Conservation (phyloP, 208 protist genomes). For the Herpetomonas samuelpessoai region DNA sequence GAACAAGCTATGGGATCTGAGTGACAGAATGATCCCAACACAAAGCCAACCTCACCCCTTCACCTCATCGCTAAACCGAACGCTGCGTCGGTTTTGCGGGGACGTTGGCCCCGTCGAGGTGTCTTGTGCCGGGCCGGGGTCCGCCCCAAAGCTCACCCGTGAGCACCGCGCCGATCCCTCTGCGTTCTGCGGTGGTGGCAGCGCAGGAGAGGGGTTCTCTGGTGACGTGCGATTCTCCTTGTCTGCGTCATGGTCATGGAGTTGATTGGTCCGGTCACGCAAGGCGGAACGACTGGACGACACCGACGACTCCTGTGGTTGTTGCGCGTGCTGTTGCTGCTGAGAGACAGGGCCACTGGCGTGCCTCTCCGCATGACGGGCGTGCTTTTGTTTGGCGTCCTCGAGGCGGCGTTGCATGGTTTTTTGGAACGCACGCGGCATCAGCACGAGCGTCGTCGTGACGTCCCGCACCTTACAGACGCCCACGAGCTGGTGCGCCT, state of each 20-base stretch:
- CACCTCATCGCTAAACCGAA: conserved; percentile 30
- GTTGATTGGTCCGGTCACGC: not conserved
- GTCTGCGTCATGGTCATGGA: not conserved
- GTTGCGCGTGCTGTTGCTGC: not conserved
- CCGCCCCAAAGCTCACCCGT: not conserved
- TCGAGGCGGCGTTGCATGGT: conserved; percentile 23
- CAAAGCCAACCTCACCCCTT: too few relatives aligned
- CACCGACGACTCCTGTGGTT: not conserved
- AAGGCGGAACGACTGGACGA: too few relatives aligned
- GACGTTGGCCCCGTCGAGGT: not conserved
- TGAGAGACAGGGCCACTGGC: too few relatives aligned
- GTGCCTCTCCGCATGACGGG: not conserved
- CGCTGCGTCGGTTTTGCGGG: conserved; percentile 18
- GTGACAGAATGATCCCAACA: too few relatives aligned
- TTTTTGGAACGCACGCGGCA: conserved; percentile 83
- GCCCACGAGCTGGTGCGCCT: conserved; percentile 98
- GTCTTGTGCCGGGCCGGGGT: too few relatives aligned
- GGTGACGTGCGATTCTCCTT: not conserved
- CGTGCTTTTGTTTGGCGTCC: not conserved
- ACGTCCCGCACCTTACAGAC: conserved; percentile 99
- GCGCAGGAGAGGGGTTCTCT: conserved; percentile 3
- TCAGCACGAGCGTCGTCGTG: conserved; percentile 97
- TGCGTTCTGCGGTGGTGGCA: too few relatives aligned
- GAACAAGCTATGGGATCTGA: too few relatives aligned
- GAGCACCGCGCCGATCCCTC: conserved; percentile 11